Evolutionary conservation across 2,329 filamentous ascomycete genomes (phyloP).

Genomic region (Paraphoma sp.): DNA sequence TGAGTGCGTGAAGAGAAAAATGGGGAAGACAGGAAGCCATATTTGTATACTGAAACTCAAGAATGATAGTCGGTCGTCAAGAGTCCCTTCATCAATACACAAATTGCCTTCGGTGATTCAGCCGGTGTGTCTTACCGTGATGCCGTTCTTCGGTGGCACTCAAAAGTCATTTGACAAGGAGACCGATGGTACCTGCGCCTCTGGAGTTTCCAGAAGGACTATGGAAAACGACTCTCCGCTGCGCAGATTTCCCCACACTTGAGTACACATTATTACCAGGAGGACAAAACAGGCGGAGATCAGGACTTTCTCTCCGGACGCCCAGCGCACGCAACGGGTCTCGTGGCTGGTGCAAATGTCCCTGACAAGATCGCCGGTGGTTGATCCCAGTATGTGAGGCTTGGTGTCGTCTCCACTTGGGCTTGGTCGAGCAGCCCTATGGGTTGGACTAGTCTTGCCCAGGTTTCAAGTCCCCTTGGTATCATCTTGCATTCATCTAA

Average conservation of each 20-base stretch:
- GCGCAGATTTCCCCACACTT: slow-evolving; percentile 18
- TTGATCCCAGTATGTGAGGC: slow-evolving; percentile 6
- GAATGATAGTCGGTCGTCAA: slow-evolving; percentile 6
- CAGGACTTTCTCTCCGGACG: slow-evolving; percentile 17
- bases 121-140: slow-evolving; percentile 20
- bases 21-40: slow-evolving; percentile 3
- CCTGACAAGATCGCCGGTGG: slow-evolving; percentile 9
- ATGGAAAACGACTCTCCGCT: slow-evolving; percentile 6
- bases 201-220: slow-evolving; percentile 17
- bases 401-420: slow-evolving; percentile 3
- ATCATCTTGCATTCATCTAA: slow-evolving; percentile 12
- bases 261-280: slow-evolving; percentile 13
- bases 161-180: slow-evolving; percentile 15
- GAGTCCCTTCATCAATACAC: slow-evolving; percentile 21
- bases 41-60: slow-evolving; percentile 20
- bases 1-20: slow-evolving; percentile 2
- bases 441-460: slow-evolving; percentile 9
- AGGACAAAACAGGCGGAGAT: slow-evolving; percentile 12
- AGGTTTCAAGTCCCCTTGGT: slow-evolving; percentile 8
- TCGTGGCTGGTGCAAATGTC: not conserved
- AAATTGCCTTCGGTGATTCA: slow-evolving; percentile 19
- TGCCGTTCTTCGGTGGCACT: slow-evolving; percentile 13
- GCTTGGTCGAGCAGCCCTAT: not conserved
- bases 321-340: slow-evolving; percentile 6
- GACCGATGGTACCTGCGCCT: slow-evolving; percentile 18